phyloP scores from a whole-genome alignment of 1,284 basidiomycete species.

The Rhodofomes roseus region DNA sequence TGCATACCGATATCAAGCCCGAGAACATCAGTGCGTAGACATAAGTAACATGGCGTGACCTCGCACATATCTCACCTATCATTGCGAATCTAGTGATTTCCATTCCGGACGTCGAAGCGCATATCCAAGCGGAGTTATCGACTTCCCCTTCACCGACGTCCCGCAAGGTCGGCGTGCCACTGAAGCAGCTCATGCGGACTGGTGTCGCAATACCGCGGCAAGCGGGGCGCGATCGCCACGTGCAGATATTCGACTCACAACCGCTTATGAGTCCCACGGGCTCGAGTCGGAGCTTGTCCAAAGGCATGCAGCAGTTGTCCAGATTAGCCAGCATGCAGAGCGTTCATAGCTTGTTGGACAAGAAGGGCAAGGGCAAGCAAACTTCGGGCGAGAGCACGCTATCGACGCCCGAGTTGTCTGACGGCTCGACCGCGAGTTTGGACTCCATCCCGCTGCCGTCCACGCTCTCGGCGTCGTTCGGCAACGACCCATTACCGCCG shows the following conservation, averaged over 20 bases:
- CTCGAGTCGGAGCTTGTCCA: constrained; percentile 32
- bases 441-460: constrained; percentile 20
- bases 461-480: constrained; percentile 20
- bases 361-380: constrained; percentile 14
- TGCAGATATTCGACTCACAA: constrained; percentile 77
- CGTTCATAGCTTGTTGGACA: constrained; percentile 14
- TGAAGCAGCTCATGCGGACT: constrained; percentile 47
- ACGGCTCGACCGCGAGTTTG: constrained; percentile 21
- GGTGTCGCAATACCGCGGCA: constrained; percentile 56
- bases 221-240: constrained; percentile 51
- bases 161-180: constrained; percentile 66
- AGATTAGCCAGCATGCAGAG: constrained; percentile 23
- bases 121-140: constrained; percentile 65
- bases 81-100: constrained; percentile 57
- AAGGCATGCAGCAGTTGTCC: constrained; percentile 32
- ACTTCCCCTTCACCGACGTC: constrained; percentile 64
- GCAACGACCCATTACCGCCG: constrained; percentile 28
- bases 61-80: background rate
- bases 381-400: constrained; percentile 12
- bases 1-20: constrained; percentile 89
- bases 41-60: constrained; percentile 2
- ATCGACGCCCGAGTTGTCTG: constrained; percentile 21
- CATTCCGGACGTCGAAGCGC: constrained; percentile 70
- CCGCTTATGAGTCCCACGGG: constrained; percentile 49
- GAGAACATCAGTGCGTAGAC: constrained; percentile 80